Conservation (phyloP, 768 basidiomycete species). For the Xanthoconium purpureum region DNA sequence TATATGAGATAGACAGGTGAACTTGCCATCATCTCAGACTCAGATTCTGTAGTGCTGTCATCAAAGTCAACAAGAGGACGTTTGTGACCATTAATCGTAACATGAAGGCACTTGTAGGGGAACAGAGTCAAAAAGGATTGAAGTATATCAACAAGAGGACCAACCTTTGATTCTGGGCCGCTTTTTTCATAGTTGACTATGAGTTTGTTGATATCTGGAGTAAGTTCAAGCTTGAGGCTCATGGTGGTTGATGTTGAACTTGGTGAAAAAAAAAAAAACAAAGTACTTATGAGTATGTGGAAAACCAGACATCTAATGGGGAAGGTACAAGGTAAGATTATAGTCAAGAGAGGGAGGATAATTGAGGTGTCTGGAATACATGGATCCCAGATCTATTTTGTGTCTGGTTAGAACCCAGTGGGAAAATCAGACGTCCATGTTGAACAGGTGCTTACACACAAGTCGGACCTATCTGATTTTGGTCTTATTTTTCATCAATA, state of each 20-base stretch:
- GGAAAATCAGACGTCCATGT: neutral
- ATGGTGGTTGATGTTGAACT: neutral
- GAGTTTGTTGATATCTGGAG: neutral
- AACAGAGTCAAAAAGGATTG: no score
- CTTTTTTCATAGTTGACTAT: neutral
- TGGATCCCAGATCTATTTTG: neutral
- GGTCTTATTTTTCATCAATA: neutral
- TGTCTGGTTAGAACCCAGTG: neutral
- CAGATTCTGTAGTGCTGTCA: no score
- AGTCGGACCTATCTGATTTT: neutral
- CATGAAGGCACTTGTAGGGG: no score
- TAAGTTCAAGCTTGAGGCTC: neutral
- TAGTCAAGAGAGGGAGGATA: neutral
- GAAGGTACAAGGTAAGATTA: no score
- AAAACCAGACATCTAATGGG: neutral
- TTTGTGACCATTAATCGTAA: no score
- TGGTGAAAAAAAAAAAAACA: neutral
- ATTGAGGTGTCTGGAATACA: neutral
- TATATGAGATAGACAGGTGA: no score
- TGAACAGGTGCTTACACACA: neutral
- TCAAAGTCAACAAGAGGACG: no score
- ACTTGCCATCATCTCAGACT: no score
- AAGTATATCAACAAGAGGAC: no score
- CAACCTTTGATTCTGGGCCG: neutral
- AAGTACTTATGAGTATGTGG: neutral